Conservation (phyloP, 768 basidiomycete species). For the Boletus barrowsii region DNA sequence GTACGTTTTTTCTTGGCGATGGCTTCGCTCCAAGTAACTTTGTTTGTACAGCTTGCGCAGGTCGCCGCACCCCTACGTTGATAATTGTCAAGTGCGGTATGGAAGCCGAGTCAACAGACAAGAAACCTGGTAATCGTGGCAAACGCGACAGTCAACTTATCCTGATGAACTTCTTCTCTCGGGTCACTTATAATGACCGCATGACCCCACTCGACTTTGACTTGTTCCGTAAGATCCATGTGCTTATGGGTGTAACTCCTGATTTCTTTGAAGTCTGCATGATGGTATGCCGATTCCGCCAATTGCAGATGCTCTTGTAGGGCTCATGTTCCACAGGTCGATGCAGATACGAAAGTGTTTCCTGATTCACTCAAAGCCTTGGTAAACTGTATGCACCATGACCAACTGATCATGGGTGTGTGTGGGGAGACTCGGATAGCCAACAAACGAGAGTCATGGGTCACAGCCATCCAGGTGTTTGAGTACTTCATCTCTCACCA, state of each 20-base stretch:
- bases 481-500: slow-evolving; percentile 99
- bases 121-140: slow-evolving; percentile 96
- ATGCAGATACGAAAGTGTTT: slow-evolving; percentile 96
- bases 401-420: slow-evolving; percentile 98
- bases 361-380: slow-evolving; percentile 86
- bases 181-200: slow-evolving; percentile 98
- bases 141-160: slow-evolving; percentile 99
- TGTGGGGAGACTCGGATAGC: slow-evolving; percentile 99
- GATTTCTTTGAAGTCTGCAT: slow-evolving; percentile 97
- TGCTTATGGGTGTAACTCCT: slow-evolving; percentile 97
- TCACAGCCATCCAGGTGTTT: slow-evolving; percentile 96
- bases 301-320: not conserved
- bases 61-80: slow-evolving; percentile 89
- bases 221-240: slow-evolving; percentile 93
- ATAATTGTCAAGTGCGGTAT: slow-evolving; percentile 97
- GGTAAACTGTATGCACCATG: slow-evolving; percentile 98
- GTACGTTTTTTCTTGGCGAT: slow-evolving; percentile 45
- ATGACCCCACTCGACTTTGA: slow-evolving; percentile 98
- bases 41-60: slow-evolving; percentile 59
- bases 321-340: slow-evolving; percentile 60
- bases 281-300: slow-evolving; percentile 64
- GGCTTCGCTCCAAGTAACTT: not conserved
- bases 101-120: slow-evolving; percentile 78
- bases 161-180: slow-evolving; percentile 99
- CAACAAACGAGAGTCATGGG: slow-evolving; percentile 98